Percentiles rank a stretch among this genome's conserved stretches.
Evolutionary conservation across 345 rosid species (phyloP).

Genomic region (Citrus sp.): DNA sequence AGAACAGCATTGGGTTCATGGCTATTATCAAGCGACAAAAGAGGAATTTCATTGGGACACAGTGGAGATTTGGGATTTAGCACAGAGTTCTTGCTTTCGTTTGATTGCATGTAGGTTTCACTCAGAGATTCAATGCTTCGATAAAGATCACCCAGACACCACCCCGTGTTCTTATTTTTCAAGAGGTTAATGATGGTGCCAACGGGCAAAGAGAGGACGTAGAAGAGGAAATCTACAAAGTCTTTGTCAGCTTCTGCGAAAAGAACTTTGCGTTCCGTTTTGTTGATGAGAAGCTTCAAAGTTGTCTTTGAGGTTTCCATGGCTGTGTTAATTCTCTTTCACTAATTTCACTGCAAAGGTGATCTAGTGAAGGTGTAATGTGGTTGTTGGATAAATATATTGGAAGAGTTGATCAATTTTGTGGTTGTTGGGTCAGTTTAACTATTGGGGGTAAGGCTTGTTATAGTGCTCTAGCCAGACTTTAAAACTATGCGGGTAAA

Average conservation of each 20-base stretch:
- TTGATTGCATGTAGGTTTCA: too few relatives aligned
- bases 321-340: background rate
- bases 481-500: too few relatives aligned
- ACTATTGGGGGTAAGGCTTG: too few relatives aligned
- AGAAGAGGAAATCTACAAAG: constrained; percentile 11
- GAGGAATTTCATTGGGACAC: background rate
- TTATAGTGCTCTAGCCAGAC: too few relatives aligned
- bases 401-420: too few relatives aligned
- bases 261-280: constrained; percentile 19
- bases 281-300: constrained; percentile 13
- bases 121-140: background rate
- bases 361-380: too few relatives aligned
- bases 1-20: too few relatives aligned
- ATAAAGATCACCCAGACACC: background rate
- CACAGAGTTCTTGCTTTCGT: too few relatives aligned
- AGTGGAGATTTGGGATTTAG: background rate
- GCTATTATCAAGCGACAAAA: background rate
- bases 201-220: constrained; percentile 17
- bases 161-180: background rate
- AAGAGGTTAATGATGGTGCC: constrained; percentile 18
- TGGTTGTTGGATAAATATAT: too few relatives aligned
- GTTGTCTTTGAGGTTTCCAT: background rate
- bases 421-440: too few relatives aligned
- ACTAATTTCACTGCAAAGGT: too few relatives aligned
- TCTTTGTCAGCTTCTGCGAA: too few relatives aligned